phyloP scores from a whole-genome alignment of 2,329 filamentous ascomycete genomes.

The Pestalotiopsis sp. region DNA sequence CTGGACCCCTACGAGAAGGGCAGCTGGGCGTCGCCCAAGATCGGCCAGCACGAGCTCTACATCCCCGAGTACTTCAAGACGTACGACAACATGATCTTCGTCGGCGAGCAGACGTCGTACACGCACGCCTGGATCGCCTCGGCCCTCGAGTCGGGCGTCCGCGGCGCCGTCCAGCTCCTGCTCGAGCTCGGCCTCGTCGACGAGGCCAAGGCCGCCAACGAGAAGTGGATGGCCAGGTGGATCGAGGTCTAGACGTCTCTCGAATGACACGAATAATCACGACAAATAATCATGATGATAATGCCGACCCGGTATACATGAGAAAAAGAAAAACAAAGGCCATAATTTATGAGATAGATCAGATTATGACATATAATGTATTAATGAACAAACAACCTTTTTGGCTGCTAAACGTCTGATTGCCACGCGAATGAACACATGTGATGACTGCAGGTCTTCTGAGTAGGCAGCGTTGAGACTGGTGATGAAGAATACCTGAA shows the following conservation, averaged over 20 bases:
- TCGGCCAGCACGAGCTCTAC: constrained; percentile 70
- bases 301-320: neutral
- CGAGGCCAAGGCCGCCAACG: constrained; percentile 66
- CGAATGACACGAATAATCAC: too few species aligned
- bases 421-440: too few species aligned
- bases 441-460: too few species aligned
- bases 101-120: constrained; percentile 70
- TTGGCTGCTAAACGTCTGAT: neutral
- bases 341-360: neutral
- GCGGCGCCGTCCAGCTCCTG: constrained; percentile 66
- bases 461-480: too few species aligned
- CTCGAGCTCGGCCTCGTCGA: constrained; percentile 68
- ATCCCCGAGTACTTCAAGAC: constrained; percentile 75
- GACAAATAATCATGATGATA: neutral
- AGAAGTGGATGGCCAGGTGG: constrained; percentile 73
- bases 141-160: constrained; percentile 68
- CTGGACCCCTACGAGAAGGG: constrained; percentile 63
- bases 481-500: too few species aligned
- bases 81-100: constrained; percentile 69
- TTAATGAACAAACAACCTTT: neutral
- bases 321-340: neutral
- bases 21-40: constrained; percentile 61
- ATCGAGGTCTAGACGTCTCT: constrained; percentile 48
- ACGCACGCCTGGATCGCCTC: constrained; percentile 74
- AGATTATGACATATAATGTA: neutral